Conservation (phyloP, 106 monocot species). For the Narthecium ossifragum region DNA sequence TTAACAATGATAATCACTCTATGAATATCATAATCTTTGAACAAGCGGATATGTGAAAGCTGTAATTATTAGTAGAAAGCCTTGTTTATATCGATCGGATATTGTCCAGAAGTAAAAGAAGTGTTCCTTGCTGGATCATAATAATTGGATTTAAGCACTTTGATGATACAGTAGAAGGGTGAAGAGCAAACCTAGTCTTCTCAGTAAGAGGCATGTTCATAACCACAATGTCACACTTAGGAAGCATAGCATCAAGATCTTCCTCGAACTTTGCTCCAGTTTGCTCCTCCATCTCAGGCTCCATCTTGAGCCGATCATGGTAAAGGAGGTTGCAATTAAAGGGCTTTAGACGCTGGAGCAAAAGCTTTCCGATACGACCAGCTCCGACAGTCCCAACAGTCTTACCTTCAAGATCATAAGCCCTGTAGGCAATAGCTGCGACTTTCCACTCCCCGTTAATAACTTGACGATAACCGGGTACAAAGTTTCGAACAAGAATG, state of each 20-base stretch:
- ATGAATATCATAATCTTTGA: no score
- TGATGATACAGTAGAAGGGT: no score
- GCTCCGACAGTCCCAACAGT: slow-evolving; percentile 92
- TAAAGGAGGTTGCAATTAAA: slow-evolving; percentile 91
- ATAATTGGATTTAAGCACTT: no score
- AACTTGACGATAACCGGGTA: slow-evolving; percentile 84
- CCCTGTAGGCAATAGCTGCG: slow-evolving; percentile 73
- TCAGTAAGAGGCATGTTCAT: slow-evolving; percentile 89
- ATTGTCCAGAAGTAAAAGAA: no score
- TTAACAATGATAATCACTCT: no score
- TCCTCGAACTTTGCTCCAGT: slow-evolving; percentile 87
- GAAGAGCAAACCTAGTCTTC: slow-evolving; percentile 54
- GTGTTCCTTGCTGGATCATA: no score
- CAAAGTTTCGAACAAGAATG: slow-evolving; percentile 78
- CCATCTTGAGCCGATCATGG: slow-evolving; percentile 74
- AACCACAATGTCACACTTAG: slow-evolving; percentile 86
- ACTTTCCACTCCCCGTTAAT: slow-evolving; percentile 92
- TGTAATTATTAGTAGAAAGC: no score
- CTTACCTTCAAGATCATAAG: slow-evolving; percentile 94
- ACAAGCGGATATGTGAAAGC: no score
- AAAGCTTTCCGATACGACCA: slow-evolving; percentile 78
- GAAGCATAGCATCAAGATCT: slow-evolving; percentile 90
- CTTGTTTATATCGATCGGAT: no score
- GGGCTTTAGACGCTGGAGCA: slow-evolving; percentile 85
- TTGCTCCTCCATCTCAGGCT: slow-evolving; percentile 61